Percentiles rank a stretch among this genome's conserved stretches.
Conservation (phyloP, 2,329 filamentous ascomycete species). For the Diaporthe vaccinii region DNA sequence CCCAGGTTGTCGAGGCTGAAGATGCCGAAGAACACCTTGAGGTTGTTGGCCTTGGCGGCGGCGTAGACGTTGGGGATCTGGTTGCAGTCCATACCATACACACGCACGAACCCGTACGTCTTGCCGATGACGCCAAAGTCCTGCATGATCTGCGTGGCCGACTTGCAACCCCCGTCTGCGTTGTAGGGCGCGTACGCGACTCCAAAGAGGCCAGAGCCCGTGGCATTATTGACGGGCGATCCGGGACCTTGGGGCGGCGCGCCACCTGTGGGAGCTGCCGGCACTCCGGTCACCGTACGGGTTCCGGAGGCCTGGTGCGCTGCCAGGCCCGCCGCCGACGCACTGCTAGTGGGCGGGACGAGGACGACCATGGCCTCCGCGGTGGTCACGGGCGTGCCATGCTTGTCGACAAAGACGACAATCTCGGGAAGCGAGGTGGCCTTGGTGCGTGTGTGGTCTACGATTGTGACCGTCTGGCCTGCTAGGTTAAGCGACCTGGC, state of each 20-base stretch:
- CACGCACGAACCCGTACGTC: slow-evolving; percentile 75
- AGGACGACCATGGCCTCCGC: slow-evolving; percentile 53
- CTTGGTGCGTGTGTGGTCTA: slow-evolving; percentile 52
- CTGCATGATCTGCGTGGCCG: slow-evolving; percentile 68
- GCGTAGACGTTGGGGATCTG: slow-evolving; percentile 74
- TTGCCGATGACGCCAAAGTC: slow-evolving; percentile 72
- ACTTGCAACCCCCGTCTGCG: slow-evolving; percentile 74
- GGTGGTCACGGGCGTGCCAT: slow-evolving; percentile 65
- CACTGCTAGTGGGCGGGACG: slow-evolving; percentile 43
- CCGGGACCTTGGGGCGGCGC: background rate
- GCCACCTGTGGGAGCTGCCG: background rate
- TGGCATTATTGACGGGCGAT: slow-evolving; percentile 27
- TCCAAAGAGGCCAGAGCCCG: slow-evolving; percentile 51
- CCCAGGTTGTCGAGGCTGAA: slow-evolving; percentile 72
- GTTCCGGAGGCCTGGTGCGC: background rate
- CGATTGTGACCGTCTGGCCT: slow-evolving; percentile 49
- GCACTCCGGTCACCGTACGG: background rate
- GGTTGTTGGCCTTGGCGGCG: slow-evolving; percentile 73
- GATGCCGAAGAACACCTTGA: slow-evolving; percentile 82
- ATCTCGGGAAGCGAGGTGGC: slow-evolving; percentile 61
- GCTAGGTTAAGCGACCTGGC: slow-evolving; percentile 22
- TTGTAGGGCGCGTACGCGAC: slow-evolving; percentile 66
- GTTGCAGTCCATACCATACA: slow-evolving; percentile 86
- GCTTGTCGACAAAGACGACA: slow-evolving; percentile 72
- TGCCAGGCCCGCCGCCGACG: slow-evolving; percentile 9